Evolutionary conservation across 1,284 basidiomycete species (phyloP).

Genomic region (Wallemia hederae): DNA sequence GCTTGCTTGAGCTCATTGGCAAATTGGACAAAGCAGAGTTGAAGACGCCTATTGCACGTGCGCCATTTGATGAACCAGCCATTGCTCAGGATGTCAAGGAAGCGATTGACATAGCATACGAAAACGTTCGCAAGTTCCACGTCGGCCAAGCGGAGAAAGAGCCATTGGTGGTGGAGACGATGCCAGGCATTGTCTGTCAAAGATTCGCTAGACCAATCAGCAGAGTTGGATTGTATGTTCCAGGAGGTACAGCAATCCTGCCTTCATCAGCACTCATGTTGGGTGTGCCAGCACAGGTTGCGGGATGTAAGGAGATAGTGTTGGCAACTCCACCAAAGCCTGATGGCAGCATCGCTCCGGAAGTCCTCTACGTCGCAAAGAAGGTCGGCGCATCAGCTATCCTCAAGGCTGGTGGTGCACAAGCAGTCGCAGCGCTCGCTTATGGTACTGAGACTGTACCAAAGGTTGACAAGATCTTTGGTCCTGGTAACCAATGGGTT

Average conservation of each 20-base stretch:
- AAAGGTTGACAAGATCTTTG: constrained; percentile 99
- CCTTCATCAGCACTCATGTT: constrained; percentile 96
- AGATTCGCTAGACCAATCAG: constrained; percentile 80
- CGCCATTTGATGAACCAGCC: constrained; percentile 27
- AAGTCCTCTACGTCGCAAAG: constrained; percentile 79
- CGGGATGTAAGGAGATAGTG: constrained; percentile 71
- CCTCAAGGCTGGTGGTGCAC: constrained; percentile 79
- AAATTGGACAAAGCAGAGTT: constrained; percentile 67
- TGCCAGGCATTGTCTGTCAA: constrained; percentile 86
- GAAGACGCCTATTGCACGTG: constrained; percentile 29
- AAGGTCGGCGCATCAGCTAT: constrained; percentile 63
- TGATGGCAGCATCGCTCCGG: constrained; percentile 70
- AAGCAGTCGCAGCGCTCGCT: constrained; percentile 88
- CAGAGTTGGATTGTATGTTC: constrained; percentile 87
- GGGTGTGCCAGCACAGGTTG: constrained; percentile 90
- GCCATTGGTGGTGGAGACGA: constrained; percentile 66
- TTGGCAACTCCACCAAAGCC: constrained; percentile 77
- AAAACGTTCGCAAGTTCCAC: constrained; percentile 75
- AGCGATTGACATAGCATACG: constrained; percentile 77
- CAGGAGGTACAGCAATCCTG: constrained; percentile 83
- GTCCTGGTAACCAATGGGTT: constrained; percentile 97
- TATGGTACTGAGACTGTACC: constrained; percentile 84
- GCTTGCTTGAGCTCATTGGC: constrained; percentile 62
- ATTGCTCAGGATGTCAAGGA: not conserved
- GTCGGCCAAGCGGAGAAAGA: constrained; percentile 43